Percentiles rank a stretch among this genome's conserved stretches.
These are phyloP conservation scores for Penicillium odoratum DNA, from an alignment of 495 filamentous ascomycete genomes.

Conservation along the genomic window DNA sequence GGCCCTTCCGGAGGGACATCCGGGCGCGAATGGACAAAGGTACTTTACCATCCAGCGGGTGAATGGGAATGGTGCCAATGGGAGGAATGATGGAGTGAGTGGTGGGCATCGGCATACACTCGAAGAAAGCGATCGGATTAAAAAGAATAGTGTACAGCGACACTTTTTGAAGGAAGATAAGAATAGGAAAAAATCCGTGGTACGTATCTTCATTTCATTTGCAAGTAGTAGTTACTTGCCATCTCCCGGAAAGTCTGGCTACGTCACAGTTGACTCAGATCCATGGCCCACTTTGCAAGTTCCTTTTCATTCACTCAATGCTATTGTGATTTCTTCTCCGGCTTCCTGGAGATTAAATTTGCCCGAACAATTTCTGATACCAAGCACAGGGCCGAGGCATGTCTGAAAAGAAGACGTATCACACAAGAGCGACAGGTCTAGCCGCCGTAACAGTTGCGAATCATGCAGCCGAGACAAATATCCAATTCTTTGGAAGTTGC, in stretches of 20 bases:
- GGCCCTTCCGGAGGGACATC: conserved; percentile 39
- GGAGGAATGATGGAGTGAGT: conserved; percentile 65
- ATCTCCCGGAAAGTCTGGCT: conserved; percentile 17
- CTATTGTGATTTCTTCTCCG: neutral
- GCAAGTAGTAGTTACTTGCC: conserved; percentile 15
- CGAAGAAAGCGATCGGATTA: conserved; percentile 78
- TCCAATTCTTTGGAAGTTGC: conserved; percentile 86
- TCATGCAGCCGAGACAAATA: conserved; percentile 65
- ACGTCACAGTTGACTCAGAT: conserved; percentile 25
- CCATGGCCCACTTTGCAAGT: neutral
- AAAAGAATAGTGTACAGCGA: conserved; percentile 79
- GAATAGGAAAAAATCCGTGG: conserved; percentile 65
- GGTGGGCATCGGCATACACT: conserved; percentile 74
- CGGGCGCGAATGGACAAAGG: conserved; percentile 49
- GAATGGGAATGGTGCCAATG: conserved; percentile 74
- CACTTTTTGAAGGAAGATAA: conserved; percentile 65
- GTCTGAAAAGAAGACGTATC: conserved; percentile 66
- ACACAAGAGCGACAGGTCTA: conserved; percentile 77
- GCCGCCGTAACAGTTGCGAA: conserved; percentile 73
- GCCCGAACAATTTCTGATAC: conserved; percentile 8
- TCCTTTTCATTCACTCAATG: neutral
- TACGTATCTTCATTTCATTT: conserved; percentile 39
- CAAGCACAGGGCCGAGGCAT: conserved; percentile 35
- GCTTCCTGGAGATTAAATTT: neutral
- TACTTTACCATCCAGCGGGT: conserved; percentile 76